phyloP scores from a whole-genome alignment of 331 rosid genomes.

The Cydonia oblonga region DNA sequence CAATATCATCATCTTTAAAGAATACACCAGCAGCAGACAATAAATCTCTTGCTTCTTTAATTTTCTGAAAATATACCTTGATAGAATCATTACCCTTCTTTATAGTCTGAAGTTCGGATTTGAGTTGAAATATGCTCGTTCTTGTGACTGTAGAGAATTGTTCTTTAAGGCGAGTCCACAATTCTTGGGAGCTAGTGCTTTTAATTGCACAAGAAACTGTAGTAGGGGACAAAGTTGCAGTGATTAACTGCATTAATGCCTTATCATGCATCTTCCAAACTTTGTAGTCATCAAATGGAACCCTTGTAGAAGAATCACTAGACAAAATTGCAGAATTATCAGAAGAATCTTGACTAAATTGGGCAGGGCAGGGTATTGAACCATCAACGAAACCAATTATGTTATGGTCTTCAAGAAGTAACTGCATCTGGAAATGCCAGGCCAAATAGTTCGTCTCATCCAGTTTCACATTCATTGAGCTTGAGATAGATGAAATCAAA shows the following conservation, averaged over 20 bases:
- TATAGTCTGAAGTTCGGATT: too few species aligned
- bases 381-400: too few species aligned
- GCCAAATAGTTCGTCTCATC: neutral
- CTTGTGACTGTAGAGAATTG: too few species aligned
- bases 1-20: neutral
- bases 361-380: fast-evolving
- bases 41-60: too few species aligned
- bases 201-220: neutral
- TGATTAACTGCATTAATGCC: neutral
- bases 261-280: neutral
- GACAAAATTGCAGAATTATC: too few species aligned
- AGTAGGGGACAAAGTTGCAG: neutral
- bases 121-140: neutral
- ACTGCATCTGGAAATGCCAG: too few species aligned
- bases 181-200: neutral
- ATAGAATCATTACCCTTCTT: neutral
- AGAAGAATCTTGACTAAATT: neutral
- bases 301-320: neutral
- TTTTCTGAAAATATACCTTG: too few species aligned
- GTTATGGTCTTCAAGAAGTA: too few species aligned
- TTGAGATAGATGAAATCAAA: neutral
- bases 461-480: neutral
- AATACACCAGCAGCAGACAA: neutral
- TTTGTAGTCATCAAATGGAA: neutral
- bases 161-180: too few species aligned